Evolutionary conservation across 768 basidiomycete genomes (phyloP), one percentile per base, ranked within the genome.

Genomic region (Boletus subcaerulescens): DNA sequence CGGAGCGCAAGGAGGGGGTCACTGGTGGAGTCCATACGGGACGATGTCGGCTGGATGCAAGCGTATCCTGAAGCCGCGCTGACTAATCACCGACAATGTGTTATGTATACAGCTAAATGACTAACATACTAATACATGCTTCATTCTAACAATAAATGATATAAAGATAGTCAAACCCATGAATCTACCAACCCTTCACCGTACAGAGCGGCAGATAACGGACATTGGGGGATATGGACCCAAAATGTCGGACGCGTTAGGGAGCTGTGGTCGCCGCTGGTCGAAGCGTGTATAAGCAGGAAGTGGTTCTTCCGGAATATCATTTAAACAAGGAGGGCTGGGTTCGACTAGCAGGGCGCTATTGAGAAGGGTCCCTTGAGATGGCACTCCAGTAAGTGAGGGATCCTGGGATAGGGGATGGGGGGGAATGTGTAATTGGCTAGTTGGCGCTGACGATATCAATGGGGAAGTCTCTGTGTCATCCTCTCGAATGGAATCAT

Each of bases 1-100:
- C 80, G 80, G 9, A 91, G 79, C 38, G 76, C 75, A 18, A 82
- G 69, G 15, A 91, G 73, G 22, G 82, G 65, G 63, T 90, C 56
- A 6, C 8, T 18, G 4, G 45, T 13, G 20, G 20, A 29, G 29
- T 52, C 36, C 45, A 53, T 43, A 39, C 38, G 33, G 29, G 29
- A 29, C 29, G 29, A 29, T 9, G 29, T 29, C 29, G 29, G 29
- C 29, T 9, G 29, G 29, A 29, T 29, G 29, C 29, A 29, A 29
- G 26, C 26, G 26, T 26, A 26, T 26, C 26, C 7, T 26, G 9
- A 9, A 29, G 29, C 29, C 9, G 8, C 29, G 29, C 29, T 29
- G 29, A 29, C 29, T 29, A 29, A 29, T 29, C 29, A 24, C 24
- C 24, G 24, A 24, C 24, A 24, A 24, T 5, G 24, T 24, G 24